Base-by-base conservation (phyloP, 2,329 filamentous ascomycete species). In the Xylaria sp. region DNA sequence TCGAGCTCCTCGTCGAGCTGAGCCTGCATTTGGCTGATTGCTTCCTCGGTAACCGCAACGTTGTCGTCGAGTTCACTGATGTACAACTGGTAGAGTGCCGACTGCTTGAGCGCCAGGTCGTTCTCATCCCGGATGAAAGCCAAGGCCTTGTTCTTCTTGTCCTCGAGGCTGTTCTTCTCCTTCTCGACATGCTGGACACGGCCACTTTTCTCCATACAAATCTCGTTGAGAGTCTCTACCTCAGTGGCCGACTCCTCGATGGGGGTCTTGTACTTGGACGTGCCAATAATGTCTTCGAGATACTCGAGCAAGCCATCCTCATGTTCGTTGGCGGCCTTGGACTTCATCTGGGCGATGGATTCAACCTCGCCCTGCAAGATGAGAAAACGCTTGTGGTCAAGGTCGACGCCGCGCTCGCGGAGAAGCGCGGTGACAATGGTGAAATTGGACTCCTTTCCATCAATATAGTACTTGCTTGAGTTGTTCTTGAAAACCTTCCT, bases 271-370 rank as follows among this genome's bases (percentile, higher is more conserved):
- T 99, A 99, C 71, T 96, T 97, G 5, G 94, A 97, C 0, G 94
- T 99, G 59, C 95, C 94, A 65, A 99, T 97, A 57, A 99, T 99
- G 67, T 99, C 94, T 71, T 99, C 94, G 0, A 99, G 84, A 61
- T 99, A 99, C 72, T 99, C 94, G 17, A 99, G 80, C 2, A 99
- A 82, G 11, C 94, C 94, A 66, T 99, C 94, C 57, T 99, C 94
- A 68, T 97, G 93, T 71, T 99, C 94, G 64, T 91, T 93, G 39
- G 83, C 87, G 3, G 95, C 94, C 72, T 99, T 99, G 17, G 95
- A 82, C 74, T 99, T 99, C 94, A 99, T 99, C 74, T 97, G 94
- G 6, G 94, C 93, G 69, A 99, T 99, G 0, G 93, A 97, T 72
- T 99, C 94, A 54, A 99, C 94, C 71, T 99, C 94, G 68, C 94